Evolutionary conservation across 2,329 filamentous ascomycete genomes (phyloP).

Genomic region (Cercospora zeina): DNA sequence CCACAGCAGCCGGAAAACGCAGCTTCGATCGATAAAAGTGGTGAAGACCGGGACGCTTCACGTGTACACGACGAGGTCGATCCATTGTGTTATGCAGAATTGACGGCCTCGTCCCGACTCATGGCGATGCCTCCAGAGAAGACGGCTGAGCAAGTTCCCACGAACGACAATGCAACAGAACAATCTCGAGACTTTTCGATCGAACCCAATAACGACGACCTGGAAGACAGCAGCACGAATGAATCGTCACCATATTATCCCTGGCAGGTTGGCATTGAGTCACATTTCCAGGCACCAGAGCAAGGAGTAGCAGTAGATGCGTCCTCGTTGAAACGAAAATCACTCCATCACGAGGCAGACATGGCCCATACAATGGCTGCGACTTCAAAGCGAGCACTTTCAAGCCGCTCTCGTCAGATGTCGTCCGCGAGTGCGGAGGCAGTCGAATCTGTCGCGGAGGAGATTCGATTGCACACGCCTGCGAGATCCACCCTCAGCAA

Average conservation of each 20-base stretch:
- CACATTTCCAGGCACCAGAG: neutral
- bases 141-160: neutral
- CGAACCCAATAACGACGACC: neutral
- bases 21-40: neutral
- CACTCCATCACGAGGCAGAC: neutral
- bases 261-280: neutral
- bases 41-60: slow-evolving; percentile 17
- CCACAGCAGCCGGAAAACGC: slow-evolving; percentile 4
- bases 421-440: slow-evolving; percentile 21
- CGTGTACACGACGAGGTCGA: slow-evolving; percentile 13
- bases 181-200: neutral
- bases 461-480: slow-evolving; percentile 35
- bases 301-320: neutral
- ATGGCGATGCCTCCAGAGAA: slow-evolving; percentile 28
- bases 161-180: neutral
- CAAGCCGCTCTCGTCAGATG: slow-evolving; percentile 28
- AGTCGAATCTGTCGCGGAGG: slow-evolving; percentile 31
- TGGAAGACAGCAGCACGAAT: neutral
- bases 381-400: slow-evolving; percentile 3
- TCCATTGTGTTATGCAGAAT: slow-evolving; percentile 38
- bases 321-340: slow-evolving; percentile 8
- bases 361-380: neutral
- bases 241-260: neutral
- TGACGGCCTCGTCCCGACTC: slow-evolving; percentile 39
- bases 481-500: slow-evolving; percentile 26